Base-by-base conservation (phyloP, 306 rosid genomes). In the Acacia acuminata region DNA sequence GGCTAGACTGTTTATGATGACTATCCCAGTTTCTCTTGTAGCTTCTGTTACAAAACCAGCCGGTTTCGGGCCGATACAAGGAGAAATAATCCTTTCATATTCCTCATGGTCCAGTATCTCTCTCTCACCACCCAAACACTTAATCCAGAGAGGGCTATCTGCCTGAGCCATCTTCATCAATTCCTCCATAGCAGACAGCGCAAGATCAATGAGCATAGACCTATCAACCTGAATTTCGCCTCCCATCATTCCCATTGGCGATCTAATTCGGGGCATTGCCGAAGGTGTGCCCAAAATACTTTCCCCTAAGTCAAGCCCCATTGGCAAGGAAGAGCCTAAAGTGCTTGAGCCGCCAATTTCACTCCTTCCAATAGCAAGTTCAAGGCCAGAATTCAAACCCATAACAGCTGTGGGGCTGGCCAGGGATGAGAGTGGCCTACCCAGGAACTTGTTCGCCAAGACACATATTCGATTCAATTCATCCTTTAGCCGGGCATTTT, bases 151-250 rank as follows among this genome's bases (percentile, higher is more conserved):
- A 51, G 92, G 88, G 53, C 78, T 47, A 72, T 92, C 94, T 0
- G 79, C 75, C 72, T 90, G 92, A 79, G 89, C 88, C 96, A 92
- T 66, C 87, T 87, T 91, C 53, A 96, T 60, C 19, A 96, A 77
- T 76, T 96, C 99, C 66, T 92, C 92, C 99, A 96, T 93, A 47
- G 99, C 92, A 48, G 81, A 80, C 76, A 84, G 15, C 4, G 98
- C 99, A 51, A 93, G 86, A 45, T 93, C 89, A 0, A 84, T 4
- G 48, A 84, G 82, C 87, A 86, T 84, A 16, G 93, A 61, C 78
- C 88, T 80, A 47, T 92, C 94, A 7, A 74, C 16, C 3, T 88
- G 91, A 45, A 64, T 6, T 34, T 84, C 94, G 53, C 76, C 88
- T 45, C 84, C 83, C 76, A 85, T 69, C 86, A 88, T 56, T 73